phyloP scores from a whole-genome alignment of 345 rosid species.

The Rhizophora apiculata region DNA sequence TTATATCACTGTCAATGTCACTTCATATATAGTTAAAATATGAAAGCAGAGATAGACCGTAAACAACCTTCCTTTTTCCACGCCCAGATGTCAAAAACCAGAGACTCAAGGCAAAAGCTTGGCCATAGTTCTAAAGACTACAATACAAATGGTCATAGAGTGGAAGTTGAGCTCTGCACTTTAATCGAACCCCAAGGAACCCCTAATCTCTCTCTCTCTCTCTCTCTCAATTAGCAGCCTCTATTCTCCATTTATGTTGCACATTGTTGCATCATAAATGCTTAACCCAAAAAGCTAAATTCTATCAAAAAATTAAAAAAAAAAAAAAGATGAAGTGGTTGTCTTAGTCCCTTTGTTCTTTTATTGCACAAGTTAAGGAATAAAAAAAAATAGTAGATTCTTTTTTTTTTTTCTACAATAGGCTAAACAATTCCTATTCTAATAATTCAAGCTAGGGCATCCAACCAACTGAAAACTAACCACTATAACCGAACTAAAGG shows the following conservation, averaged over 20 bases:
- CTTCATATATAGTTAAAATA: constrained; percentile 8
- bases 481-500: constrained; percentile 22
- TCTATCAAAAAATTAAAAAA: too few species aligned
- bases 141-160: constrained; percentile 9
- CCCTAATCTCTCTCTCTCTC: not conserved
- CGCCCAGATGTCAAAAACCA: not conserved
- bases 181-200: not conserved
- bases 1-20: not conserved
- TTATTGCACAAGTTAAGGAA: too few species aligned
- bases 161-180: not conserved
- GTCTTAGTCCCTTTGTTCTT: too few species aligned
- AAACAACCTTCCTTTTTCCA: constrained; percentile 1
- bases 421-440: too few species aligned
- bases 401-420: too few species aligned
- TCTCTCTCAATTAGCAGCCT: too few species aligned
- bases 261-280: too few species aligned
- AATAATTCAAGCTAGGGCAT: not conserved
- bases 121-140: constrained; percentile 1
- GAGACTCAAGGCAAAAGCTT: not conserved
- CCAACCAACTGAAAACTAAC: constrained; percentile 33
- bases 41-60: constrained; percentile 14
- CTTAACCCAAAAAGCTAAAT: too few species aligned
- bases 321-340: too few species aligned
- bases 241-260: too few species aligned
- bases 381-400: too few species aligned